Base-by-base conservation (phyloP, 1,139 yeast species). In the Hyphopichia wangnamkhiaoensis region DNA sequence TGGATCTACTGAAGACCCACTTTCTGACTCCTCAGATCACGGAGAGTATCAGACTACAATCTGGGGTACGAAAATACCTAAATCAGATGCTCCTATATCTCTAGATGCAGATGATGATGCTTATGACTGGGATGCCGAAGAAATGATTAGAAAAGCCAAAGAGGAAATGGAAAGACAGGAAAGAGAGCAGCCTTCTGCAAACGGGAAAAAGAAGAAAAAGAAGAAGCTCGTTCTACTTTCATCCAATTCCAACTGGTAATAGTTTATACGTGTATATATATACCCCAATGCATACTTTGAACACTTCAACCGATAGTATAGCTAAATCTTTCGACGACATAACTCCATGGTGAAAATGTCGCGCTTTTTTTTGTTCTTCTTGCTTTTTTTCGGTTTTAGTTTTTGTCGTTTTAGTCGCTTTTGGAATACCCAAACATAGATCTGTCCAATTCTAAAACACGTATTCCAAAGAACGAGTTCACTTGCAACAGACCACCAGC, bases 51-150 rank as follows among this genome's bases (percentile, higher is more conserved):
- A 58, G 34, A 74, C 78, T 3, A 74, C 84, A 1, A 74, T 80
- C 2, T 81, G 86, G 86, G 86, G 86, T 0, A 79, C 84, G 0
- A 65, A 61, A 41, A 76, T 80, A 7, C 76, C 75, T 7, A 71
- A 69, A 41, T 52, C 68, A 1, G 75, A 74, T 30, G 54, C 46
- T 18, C 45, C 41, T 5, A 56, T 45, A 5, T 49, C 42, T 5
- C 46, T 37, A 0, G 58, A 56, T 14, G 56, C 52, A 4, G 59
- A 52, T 12, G 53, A 55, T 3, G 65, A 59, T 27, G 65, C 59
- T n/a, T 69, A 64, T 26, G 75, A 67, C 34, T 63, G 71, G 68
- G 71, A 68, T 34, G 68, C 76, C 2, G 74, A 71, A 37, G 83
- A 78, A 47, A 64, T 76, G 67, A 65, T 76, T 32, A 58, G 79